Conservation (phyloP, 2,329 filamentous ascomycete species). For the Alternaria ethzedia region DNA sequence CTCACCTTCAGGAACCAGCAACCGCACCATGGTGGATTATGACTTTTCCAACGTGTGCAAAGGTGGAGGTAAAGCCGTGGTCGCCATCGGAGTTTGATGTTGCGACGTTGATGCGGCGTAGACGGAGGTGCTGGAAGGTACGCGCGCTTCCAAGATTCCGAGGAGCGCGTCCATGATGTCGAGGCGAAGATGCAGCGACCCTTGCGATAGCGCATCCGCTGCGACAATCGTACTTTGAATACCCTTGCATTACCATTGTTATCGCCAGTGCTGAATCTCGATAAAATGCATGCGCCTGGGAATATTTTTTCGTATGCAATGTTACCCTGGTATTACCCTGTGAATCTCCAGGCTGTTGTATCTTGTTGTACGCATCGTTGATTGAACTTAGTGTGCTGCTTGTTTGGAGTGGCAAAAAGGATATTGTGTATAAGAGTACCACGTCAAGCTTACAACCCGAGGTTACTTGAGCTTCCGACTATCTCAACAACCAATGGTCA, state of each 20-base stretch:
- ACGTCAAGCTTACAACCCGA: neutral
- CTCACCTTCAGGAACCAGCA: constrained; percentile 32
- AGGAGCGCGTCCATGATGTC: constrained; percentile 12
- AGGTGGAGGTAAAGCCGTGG: neutral
- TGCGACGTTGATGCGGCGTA: neutral
- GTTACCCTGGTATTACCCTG: neutral
- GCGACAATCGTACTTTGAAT: constrained; percentile 1
- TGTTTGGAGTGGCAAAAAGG: neutral
- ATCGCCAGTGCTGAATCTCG: neutral
- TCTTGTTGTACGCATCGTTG: neutral
- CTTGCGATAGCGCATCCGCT: constrained; percentile 7
- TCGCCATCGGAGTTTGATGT: neutral
- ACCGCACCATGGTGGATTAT: constrained; percentile 26
- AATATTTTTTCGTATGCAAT: neutral
- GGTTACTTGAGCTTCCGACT: neutral
- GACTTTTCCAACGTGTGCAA: neutral
- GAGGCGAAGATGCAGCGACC: constrained; percentile 8
- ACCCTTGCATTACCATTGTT: neutral
- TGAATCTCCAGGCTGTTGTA: neutral
- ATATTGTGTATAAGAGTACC: neutral
- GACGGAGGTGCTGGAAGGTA: neutral
- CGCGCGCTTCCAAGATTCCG: neutral
- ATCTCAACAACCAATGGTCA: neutral
- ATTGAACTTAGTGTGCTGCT: neutral
- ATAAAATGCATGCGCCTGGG: neutral